These are phyloP conservation scores for Jasminum sambac DNA, from an alignment of 257 asterid species.

Conservation along the genomic window DNA sequence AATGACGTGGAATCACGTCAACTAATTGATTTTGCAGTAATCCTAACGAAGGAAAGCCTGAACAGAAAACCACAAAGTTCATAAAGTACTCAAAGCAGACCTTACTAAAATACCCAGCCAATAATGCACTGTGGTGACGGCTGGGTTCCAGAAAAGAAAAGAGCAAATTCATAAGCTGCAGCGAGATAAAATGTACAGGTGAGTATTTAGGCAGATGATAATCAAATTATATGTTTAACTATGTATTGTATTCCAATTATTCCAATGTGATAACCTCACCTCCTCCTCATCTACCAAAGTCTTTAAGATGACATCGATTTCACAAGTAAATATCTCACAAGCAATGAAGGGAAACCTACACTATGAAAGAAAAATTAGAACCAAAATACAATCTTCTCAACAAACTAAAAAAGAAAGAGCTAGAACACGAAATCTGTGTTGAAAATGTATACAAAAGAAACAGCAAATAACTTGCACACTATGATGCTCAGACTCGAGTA, in stretches of 20 bases:
- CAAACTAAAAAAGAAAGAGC: slow-evolving; percentile 3
- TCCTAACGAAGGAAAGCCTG: slow-evolving; percentile 16
- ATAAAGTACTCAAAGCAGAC: slow-evolving; percentile 38
- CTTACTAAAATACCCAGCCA: slow-evolving; percentile 99
- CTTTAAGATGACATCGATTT: slow-evolving; percentile 95
- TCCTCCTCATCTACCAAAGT: slow-evolving; percentile 93
- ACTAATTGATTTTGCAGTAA: slow-evolving; percentile 22
- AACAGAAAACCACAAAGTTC: slow-evolving; percentile 15
- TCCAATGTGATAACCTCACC: slow-evolving; percentile 44
- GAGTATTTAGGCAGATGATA: slow-evolving; percentile 23
- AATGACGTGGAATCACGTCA: slow-evolving; percentile 33
- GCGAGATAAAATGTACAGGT: slow-evolving; percentile 23
- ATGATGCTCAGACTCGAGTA: too few species aligned
- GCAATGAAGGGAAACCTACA: slow-evolving; percentile 96
- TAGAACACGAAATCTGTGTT: not conserved
- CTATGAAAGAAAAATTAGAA: slow-evolving; percentile 23
- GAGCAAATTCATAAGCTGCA: slow-evolving; percentile 92
- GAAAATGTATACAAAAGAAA: slow-evolving; percentile 1
- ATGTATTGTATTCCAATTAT: slow-evolving; percentile 14
- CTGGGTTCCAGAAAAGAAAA: slow-evolving; percentile 94
- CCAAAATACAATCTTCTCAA: slow-evolving; percentile 18
- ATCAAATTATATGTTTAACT: slow-evolving; percentile 21
- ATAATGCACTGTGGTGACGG: slow-evolving; percentile 76
- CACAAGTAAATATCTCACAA: slow-evolving; percentile 94
- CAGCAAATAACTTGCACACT: not conserved